A percentile compares a stretch with the other conserved stretches of the same genome.
Conservation (phyloP, 345 rosid genomes). For the Moricandia arvensis region DNA sequence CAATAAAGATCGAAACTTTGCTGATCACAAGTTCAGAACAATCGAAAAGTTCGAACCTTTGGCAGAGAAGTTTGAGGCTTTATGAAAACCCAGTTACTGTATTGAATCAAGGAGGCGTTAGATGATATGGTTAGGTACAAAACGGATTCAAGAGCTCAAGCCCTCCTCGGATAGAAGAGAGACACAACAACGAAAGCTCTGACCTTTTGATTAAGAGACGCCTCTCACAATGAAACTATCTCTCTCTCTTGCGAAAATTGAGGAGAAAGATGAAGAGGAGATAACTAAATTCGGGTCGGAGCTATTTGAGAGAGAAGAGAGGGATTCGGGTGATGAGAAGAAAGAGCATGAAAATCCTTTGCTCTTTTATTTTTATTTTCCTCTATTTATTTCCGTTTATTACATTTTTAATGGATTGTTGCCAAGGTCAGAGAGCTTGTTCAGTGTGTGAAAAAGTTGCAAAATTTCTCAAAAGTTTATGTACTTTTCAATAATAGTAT, state of each 20-base stretch:
- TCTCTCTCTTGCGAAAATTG: background rate
- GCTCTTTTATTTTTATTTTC: background rate
- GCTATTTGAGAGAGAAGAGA: conserved; percentile 11
- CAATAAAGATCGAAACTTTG: conserved; percentile 6
- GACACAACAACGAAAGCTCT: conserved; percentile 6
- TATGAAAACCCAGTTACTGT: conserved; percentile 13
- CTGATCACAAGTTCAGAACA: conserved; percentile 16
- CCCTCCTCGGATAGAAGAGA: background rate
- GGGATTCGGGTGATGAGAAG: conserved; percentile 13
- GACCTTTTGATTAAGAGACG: conserved; percentile 16
- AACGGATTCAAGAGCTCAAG: conserved; percentile 23
- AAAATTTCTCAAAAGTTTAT: no score
- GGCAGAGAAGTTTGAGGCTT: background rate
- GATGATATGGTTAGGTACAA: background rate
- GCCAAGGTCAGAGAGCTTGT: no score
- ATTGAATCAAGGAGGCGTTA: conserved; percentile 26
- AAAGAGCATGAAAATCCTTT: background rate
- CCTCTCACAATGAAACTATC: conserved; percentile 7
- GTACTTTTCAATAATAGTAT: no score
- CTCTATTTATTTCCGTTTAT: background rate
- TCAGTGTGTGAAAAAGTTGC: no score
- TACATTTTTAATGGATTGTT: background rate
- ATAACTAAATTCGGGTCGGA: conserved; percentile 14
- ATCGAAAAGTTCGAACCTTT: conserved; percentile 17
- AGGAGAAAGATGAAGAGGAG: background rate